Percentiles rank a stretch among this genome's conserved stretches.
These are phyloP conservation scores for Lodderomyces oxycetoniae DNA, from an alignment of 1,139 yeast genomes.

Conservation along the genomic window DNA sequence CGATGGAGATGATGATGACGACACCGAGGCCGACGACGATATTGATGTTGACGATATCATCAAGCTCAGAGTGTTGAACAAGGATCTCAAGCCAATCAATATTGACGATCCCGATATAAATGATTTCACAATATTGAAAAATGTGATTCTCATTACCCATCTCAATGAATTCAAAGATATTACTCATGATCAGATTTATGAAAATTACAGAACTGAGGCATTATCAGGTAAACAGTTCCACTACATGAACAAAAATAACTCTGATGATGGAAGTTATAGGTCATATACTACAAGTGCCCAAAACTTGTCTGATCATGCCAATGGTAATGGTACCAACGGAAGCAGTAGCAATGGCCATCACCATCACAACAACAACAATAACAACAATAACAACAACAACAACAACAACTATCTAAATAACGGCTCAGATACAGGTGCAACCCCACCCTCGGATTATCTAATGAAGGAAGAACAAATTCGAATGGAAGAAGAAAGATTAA, in stretches of 20 bases:
- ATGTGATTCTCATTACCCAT: conserved; percentile 70
- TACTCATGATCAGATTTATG: conserved; percentile 65
- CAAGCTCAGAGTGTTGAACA: conserved; percentile 37
- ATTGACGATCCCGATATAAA: conserved; percentile 55
- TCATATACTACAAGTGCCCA: conserved; percentile 6
- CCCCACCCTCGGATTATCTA: conserved; percentile 45
- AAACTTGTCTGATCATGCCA: conserved; percentile 2
- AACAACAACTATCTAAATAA: conserved; percentile 1
- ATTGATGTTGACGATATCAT: conserved; percentile 38
- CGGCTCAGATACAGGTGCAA: conserved; percentile 14
- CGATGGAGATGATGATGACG: neutral
- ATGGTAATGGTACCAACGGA: conserved; percentile 6
- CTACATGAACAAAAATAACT: conserved; percentile 19
- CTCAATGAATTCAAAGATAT: conserved; percentile 69
- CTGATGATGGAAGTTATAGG: conserved; percentile 7
- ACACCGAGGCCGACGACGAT: conserved; percentile 18
- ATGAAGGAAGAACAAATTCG: conserved; percentile 78
- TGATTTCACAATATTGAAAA: conserved; percentile 62
- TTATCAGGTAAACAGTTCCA: conserved; percentile 47
- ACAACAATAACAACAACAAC: neutral
- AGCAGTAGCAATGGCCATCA: conserved; percentile 5
- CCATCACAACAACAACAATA: conserved; percentile 1
- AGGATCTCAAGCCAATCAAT: conserved; percentile 37
- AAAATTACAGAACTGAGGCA: conserved; percentile 67
- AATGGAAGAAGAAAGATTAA: conserved; percentile 73